Conservation (phyloP, 2,329 filamentous ascomycete species). For the Pleoardoris graminearum region DNA sequence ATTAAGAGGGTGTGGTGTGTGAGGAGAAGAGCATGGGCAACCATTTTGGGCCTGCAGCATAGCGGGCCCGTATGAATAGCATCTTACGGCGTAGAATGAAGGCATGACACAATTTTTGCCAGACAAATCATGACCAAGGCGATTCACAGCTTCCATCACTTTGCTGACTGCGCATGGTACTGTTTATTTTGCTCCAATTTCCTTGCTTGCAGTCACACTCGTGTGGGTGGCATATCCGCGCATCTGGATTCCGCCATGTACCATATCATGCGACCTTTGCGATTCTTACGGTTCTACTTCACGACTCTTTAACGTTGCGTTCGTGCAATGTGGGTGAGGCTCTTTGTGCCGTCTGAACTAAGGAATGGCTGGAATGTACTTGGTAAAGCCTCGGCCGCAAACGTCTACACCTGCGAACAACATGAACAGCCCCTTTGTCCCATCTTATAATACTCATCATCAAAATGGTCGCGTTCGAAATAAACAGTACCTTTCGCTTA, state of each 20-base stretch:
- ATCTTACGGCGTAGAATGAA: slow-evolving; percentile 13
- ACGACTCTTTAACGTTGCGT: no score
- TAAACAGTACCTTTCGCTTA: neutral
- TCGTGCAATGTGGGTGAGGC: neutral
- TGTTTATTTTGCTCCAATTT: no score
- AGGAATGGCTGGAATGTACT: neutral
- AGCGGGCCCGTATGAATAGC: slow-evolving; percentile 25
- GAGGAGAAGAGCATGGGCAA: slow-evolving; percentile 44
- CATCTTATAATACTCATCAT: neutral
- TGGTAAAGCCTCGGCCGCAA: neutral
- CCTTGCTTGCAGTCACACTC: no score
- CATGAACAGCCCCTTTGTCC: neutral
- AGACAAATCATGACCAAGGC: neutral
- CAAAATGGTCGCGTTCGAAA: neutral
- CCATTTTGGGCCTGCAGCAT: slow-evolving; percentile 37
- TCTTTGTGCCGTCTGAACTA: neutral
- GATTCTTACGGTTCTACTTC: no score
- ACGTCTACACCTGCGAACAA: neutral
- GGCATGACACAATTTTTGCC: slow-evolving; percentile 6
- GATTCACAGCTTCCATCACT: neutral
- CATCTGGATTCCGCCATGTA: no score
- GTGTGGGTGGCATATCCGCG: no score
- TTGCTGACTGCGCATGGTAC: no score
- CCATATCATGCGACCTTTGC: no score
- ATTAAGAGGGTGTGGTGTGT: slow-evolving; percentile 30